Evolutionary conservation across 495 filamentous ascomycete species (phyloP).

Genomic region (Collariella sp.): DNA sequence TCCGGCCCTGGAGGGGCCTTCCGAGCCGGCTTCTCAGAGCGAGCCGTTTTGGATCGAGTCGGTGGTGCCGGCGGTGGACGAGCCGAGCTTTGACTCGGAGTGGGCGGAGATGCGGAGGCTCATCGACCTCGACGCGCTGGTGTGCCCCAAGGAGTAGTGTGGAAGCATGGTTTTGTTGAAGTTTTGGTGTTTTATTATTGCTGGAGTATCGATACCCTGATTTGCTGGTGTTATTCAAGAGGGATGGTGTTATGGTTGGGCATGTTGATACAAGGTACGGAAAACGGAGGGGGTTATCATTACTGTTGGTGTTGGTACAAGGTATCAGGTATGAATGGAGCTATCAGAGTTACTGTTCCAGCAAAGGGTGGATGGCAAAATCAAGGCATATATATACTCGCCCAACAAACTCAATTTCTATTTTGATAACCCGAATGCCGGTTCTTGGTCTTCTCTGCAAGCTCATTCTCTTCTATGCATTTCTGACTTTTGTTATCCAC

Average conservation of each 20-base stretch:
- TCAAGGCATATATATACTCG: no score
- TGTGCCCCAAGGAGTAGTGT: slow-evolving; percentile 5
- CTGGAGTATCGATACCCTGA: slow-evolving; percentile 6
- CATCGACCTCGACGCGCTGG: slow-evolving; percentile 23
- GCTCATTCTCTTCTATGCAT: no score
- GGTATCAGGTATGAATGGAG: no score
- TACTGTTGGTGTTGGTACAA: no score
- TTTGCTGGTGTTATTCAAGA: slow-evolving; percentile 1
- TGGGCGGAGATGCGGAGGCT: slow-evolving; percentile 32
- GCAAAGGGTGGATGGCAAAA: no score
- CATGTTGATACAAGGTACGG: neutral
- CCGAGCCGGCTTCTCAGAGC: neutral
- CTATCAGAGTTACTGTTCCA: no score
- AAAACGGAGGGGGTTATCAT: neutral
- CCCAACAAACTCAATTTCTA: no score
- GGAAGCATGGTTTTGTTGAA: neutral
- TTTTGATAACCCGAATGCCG: no score
- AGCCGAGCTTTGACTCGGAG: slow-evolving; percentile 24
- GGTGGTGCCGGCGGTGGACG: neutral
- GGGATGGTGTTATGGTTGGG: neutral
- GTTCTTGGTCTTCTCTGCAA: no score
- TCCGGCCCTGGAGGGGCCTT: slow-evolving; percentile 7
- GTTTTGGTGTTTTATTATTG: slow-evolving; percentile 6
- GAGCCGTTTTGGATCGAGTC: slow-evolving; percentile 12
- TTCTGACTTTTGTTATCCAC: no score